These are phyloP conservation scores for Isatis lusitanica DNA, from an alignment of 441 rosid species.

Conservation along the genomic window DNA sequence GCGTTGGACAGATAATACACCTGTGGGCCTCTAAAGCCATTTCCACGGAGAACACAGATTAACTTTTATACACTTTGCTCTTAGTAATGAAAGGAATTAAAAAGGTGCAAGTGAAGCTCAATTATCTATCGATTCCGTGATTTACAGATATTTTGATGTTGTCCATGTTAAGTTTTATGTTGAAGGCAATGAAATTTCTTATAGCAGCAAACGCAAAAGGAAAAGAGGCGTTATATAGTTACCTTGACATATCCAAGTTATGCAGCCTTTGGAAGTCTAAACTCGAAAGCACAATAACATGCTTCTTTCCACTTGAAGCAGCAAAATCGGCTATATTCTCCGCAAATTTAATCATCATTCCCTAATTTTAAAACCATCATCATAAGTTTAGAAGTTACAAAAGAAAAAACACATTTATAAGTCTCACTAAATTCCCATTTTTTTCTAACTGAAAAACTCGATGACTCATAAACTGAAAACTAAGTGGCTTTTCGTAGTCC, in stretches of 20 bases:
- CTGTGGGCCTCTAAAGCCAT: constrained; percentile 65
- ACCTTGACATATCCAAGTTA: constrained; percentile 83
- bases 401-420: too few species aligned
- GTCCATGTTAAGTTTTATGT: neutral
- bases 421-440: neutral
- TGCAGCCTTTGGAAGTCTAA: constrained; percentile 89
- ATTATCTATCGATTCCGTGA: neutral
- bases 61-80: neutral
- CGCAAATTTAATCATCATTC: constrained; percentile 76
- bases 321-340: constrained; percentile 79
- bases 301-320: constrained; percentile 69
- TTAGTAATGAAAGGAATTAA: neutral
- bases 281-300: constrained; percentile 71
- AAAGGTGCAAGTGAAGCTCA: constrained; percentile 5
- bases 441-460: too few species aligned
- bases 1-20: constrained; percentile 69
- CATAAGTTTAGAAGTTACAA: neutral
- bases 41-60: neutral
- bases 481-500: constrained; percentile 1
- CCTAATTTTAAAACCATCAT: constrained; percentile 44
- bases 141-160: neutral
- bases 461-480: too few species aligned
- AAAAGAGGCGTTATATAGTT: constrained; percentile 5
- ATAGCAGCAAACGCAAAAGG: neutral
- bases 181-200: neutral